Percentiles rank a stretch among this genome's conserved stretches.
Conservation (phyloP, 495 filamentous ascomycete species). For the Xylaria grammica region DNA sequence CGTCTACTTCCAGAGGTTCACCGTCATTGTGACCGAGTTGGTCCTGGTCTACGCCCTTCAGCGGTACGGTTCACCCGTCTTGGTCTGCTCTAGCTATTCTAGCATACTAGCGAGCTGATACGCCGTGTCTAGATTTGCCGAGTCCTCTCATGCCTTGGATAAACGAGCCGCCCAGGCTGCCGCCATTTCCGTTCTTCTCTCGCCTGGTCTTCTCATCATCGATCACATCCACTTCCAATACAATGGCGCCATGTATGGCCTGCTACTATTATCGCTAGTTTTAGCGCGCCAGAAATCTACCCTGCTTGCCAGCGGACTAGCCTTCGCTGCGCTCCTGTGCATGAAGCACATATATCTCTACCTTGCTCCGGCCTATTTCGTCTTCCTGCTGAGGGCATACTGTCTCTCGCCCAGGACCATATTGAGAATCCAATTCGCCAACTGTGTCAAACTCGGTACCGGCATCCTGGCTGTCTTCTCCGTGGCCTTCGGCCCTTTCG, state of each 20-base stretch:
- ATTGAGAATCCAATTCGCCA: constrained; percentile 75
- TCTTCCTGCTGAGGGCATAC: constrained; percentile 80
- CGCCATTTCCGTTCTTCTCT: constrained; percentile 87
- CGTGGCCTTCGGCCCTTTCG: constrained; percentile 89
- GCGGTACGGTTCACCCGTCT: constrained; percentile 52
- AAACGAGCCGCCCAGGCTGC: constrained; percentile 85
- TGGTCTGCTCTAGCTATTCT: constrained; percentile 16
- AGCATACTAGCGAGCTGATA: constrained; percentile 15
- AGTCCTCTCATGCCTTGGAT: constrained; percentile 63
- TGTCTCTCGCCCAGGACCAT: constrained; percentile 82
- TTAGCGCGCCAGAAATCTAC: constrained; percentile 78
- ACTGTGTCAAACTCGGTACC: constrained; percentile 79
- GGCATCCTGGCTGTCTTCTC: constrained; percentile 76
- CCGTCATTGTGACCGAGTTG: constrained; percentile 86
- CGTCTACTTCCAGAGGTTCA: constrained; percentile 86
- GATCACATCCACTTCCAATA: constrained; percentile 99
- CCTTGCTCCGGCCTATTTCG: constrained; percentile 94
- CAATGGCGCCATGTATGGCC: constrained; percentile 93
- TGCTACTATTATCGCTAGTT: constrained; percentile 84
- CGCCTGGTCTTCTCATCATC: constrained; percentile 92
- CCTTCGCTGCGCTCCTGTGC: constrained; percentile 86
- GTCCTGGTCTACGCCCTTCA: constrained; percentile 84
- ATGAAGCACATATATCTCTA: constrained; percentile 99
- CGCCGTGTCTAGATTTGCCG: constrained; percentile 63
- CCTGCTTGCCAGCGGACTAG: constrained; percentile 74